phyloP scores from a whole-genome alignment of 2,329 filamentous ascomycete genomes.

The Arthrobotrys entomopaga region DNA sequence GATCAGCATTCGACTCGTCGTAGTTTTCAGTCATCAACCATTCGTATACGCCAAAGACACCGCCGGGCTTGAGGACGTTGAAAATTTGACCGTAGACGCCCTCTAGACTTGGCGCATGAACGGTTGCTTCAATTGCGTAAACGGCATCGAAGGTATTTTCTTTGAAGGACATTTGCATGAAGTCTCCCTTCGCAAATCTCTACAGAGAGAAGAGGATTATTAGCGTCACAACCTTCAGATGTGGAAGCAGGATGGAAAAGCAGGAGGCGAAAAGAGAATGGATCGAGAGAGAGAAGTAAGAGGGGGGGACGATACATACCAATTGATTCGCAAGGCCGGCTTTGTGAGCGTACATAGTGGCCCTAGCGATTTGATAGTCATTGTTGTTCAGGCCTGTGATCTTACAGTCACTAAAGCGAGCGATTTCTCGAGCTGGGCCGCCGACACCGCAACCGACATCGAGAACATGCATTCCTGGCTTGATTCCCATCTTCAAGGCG shows the following conservation, averaged over 20 bases:
- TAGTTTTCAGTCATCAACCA: conserved; percentile 99
- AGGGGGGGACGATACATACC: conserved; percentile 29
- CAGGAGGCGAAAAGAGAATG: neutral
- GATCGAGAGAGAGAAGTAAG: neutral
- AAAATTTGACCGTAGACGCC: conserved; percentile 95
- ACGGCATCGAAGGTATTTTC: conserved; percentile 93
- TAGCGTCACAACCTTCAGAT: neutral
- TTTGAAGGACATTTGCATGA: conserved; percentile 98
- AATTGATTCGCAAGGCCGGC: conserved; percentile 83
- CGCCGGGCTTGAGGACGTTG: conserved; percentile 94
- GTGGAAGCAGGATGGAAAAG: neutral
- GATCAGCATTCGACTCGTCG: conserved; percentile 84
- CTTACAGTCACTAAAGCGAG: conserved; percentile 90
- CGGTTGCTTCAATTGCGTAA: conserved; percentile 96
- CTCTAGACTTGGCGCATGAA: conserved; percentile 88
- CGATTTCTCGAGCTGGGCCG: conserved; percentile 93
- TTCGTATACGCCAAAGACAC: conserved; percentile 96
- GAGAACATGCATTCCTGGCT: conserved; percentile 86
- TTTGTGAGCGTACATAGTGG: conserved; percentile 82
- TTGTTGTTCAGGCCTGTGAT: conserved; percentile 97
- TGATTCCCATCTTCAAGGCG: conserved; percentile 85
- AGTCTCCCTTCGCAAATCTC: conserved; percentile 91
- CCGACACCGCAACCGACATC: conserved; percentile 98
- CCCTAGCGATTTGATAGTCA: conserved; percentile 97
- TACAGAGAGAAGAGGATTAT: conserved; percentile 26